These are phyloP conservation scores for Hypoxylon sp. DNA, from an alignment of 2,329 filamentous ascomycete species.

Conservation along the genomic window DNA sequence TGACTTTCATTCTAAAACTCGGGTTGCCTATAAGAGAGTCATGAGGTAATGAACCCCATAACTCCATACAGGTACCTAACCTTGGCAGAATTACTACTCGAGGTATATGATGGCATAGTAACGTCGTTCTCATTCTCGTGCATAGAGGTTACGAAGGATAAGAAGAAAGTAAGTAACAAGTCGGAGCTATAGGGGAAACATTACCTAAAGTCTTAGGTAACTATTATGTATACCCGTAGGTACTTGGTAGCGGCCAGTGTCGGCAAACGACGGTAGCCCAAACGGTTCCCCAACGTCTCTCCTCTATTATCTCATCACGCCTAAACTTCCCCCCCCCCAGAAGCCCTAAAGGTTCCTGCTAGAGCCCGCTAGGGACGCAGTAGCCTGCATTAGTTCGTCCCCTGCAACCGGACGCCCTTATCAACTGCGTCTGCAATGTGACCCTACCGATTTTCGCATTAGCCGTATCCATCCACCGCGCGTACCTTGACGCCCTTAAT, in stretches of 20 bases:
- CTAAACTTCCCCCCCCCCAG: neutral
- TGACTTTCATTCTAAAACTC: neutral
- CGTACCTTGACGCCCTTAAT: constrained; percentile 34
- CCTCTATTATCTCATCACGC: neutral
- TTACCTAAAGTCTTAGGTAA: constrained; percentile 37
- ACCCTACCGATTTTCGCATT: constrained; percentile 17
- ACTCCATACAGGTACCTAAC: neutral
- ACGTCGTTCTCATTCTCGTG: neutral
- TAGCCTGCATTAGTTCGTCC: constrained; percentile 21
- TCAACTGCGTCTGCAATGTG: constrained; percentile 32
- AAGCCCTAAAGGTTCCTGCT: constrained; percentile 1
- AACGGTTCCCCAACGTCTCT: neutral
- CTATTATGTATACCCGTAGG: constrained; percentile 25
- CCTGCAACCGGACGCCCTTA: constrained; percentile 19
- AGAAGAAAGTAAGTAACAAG: neutral
- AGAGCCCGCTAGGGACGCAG: neutral
- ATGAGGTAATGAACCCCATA: neutral
- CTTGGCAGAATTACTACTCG: neutral
- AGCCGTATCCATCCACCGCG: neutral
- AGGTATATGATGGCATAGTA: neutral
- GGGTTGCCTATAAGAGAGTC: neutral
- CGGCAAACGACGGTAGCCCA: constrained; percentile 25
- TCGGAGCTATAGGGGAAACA: constrained; percentile 6
- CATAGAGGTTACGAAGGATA: neutral
- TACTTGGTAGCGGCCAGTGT: constrained; percentile 15